Evolutionary conservation across 352 stramenopile genomes (phyloP).

Genomic region (Pythium phragmitis): DNA sequence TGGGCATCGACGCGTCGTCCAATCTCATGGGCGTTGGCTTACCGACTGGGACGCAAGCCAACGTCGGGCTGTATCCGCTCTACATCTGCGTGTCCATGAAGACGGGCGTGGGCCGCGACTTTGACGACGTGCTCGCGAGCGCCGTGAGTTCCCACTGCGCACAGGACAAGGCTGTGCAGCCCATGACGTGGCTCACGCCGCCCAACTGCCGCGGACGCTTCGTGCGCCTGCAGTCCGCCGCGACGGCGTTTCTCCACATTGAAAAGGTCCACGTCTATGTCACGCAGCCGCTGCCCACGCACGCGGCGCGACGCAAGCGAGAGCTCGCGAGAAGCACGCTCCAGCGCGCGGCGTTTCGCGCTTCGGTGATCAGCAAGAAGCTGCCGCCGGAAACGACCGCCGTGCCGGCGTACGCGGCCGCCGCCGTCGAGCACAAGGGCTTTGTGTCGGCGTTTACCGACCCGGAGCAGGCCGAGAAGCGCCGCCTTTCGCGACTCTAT

Average conservation of each 20-base stretch:
- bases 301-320: conserved; percentile 12
- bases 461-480: conserved; percentile 51
- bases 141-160: conserved; percentile 44
- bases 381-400: neutral
- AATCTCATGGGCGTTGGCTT: conserved; percentile 13
- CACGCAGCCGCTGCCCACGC: conserved; percentile 26
- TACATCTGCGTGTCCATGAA: conserved; percentile 69
- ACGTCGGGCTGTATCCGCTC: conserved; percentile 40
- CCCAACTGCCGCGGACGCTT: conserved; percentile 57
- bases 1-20: conserved; percentile 16
- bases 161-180: conserved; percentile 24
- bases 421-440: neutral
- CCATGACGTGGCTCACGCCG: conserved; percentile 48
- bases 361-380: conserved; percentile 41
- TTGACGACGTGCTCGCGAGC: conserved; percentile 56
- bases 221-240: conserved; percentile 54
- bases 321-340: conserved; percentile 26
- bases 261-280: conserved; percentile 60
- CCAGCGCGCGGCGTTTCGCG: conserved; percentile 55
- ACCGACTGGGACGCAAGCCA: conserved; percentile 18
- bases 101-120: conserved; percentile 49
- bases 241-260: conserved; percentile 51
- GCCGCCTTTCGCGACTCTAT: conserved; percentile 60
- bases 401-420: neutral
- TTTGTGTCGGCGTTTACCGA: conserved; percentile 24